Evolutionary conservation across 352 stramenopile species (phyloP), one percentile per base, ranked within the genome.

Genomic region (Pythium vanterpoolii): DNA sequence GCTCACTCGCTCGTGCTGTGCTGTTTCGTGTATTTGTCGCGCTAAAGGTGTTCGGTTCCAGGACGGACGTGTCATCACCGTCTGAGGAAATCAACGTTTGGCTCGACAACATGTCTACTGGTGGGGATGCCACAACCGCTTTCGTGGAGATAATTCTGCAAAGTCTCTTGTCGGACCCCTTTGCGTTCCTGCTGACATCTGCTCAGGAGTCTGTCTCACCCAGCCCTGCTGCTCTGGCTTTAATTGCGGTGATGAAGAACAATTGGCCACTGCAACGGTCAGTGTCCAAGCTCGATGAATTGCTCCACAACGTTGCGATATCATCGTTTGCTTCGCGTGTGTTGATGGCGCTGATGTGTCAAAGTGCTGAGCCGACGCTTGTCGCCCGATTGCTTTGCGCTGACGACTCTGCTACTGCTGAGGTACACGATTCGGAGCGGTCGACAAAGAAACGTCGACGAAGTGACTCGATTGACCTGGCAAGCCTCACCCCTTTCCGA

Each of bases 11-110:
- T 16, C 63, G 62, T 14, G 63, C 66, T 4, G 83, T 90, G 23
- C 55, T 93, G 54, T 53, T 79, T 14, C 77, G 81, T n/a, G 73
- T 76, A 5, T 68, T 93, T 30, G 40, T 52, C 73, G 13, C 64
- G 70, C 39, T 88, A 64, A 16, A 77, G 72, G 72, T 87, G 7
- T 93, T 90, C 65, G 83, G 83, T 1, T 60, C 43, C 0, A 28
- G 58, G 0, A 48, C 31, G 10, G 36, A 40, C 13, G 21, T 31
- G 26, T 51, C 56, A 1, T 42, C 38, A 6, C 64, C 72, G 10
- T 62, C 44, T 5, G 77, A 87, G 65, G 79, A 90, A 61, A 81
- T 89, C 27, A 42, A 24, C 6, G 72, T 89, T 5, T 93, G 81
- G 84, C 66, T 91, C 5, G 76, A 90, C 33, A 80, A 72, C 65